Base-by-base conservation (phyloP, 1,139 yeast genomes). In the Pichiaceae sp. region DNA sequence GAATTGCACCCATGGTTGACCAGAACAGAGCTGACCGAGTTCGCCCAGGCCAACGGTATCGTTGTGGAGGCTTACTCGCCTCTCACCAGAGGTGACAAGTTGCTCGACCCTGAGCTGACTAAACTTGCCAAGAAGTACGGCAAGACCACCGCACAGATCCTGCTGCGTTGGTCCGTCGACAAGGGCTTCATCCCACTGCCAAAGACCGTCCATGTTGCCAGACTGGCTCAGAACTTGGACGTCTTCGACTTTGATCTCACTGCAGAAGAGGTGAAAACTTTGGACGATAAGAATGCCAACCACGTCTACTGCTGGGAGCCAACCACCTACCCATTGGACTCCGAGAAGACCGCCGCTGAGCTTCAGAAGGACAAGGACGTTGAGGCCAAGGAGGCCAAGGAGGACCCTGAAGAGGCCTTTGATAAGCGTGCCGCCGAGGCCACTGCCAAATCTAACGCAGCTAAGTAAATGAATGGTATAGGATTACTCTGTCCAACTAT, bases 101-200 rank as follows among this genome's bases (percentile, higher is more conserved):
- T 76, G 19, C 57, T 66, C 38, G 81, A 77, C 46, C 72, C 78
- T 4, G 68, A 63, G 33, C 50, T 78, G 39, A 47, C 57, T 31
- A 55, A 40, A 17, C 42, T 70, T 30, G 68, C 68, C 26, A 43
- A 59, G 33, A 63, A 63, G 46, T 63, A 66, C 39, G 47, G 51
- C 8, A 60, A 59, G 36, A 46, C 64, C 2, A 59, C 68, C 3
- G 73, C 70, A 20, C 71, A 70, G 44, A 58, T 69, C 18, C 51
- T 71, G 39, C 44, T 70, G 28, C 57, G 63, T 36, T 72, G 77
- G 76, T 56, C 66, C 3, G 52, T 57, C 25, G 63, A 63, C 42
- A 72, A 72, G 46, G 84, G 84, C 1, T 75, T 71, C 49, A 65
- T 81, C 30, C 79, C 79, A 6, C 62, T 84, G 42, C 89, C 81